These are phyloP conservation scores for Ustilago xerochloae DNA, from an alignment of 1,284 basidiomycete genomes.

Conservation along the genomic window DNA sequence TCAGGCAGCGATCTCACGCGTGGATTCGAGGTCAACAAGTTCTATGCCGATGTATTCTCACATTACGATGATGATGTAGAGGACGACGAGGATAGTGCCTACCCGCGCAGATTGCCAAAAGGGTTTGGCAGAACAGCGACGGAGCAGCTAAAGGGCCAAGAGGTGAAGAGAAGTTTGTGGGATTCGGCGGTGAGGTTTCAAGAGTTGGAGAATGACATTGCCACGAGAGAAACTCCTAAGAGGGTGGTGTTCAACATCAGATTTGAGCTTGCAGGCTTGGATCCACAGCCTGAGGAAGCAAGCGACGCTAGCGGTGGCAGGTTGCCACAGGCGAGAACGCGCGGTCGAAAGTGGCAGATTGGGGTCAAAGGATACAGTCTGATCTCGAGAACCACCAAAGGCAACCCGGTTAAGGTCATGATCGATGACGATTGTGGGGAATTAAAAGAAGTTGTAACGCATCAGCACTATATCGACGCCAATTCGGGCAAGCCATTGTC, in stretches of 20 bases:
- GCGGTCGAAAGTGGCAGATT: conserved; percentile 78
- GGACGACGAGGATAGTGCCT: conserved; percentile 26
- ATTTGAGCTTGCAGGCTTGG: conserved; percentile 76
- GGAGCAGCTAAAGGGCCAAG: conserved; percentile 40
- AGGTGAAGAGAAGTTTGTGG: conserved; percentile 45
- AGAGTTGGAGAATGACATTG: conserved; percentile 64
- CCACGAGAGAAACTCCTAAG: conserved; percentile 79
- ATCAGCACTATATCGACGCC: conserved; percentile 79
- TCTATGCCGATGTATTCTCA: conserved; percentile 72
- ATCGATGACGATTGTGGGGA: conserved; percentile 55
- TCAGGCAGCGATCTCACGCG: conserved; percentile 70
- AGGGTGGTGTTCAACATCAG: conserved; percentile 85
- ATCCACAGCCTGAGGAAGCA: conserved; percentile 7
- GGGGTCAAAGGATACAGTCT: conserved; percentile 82
- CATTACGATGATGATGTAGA: conserved; percentile 61
- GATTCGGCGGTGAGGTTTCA: conserved; percentile 56
- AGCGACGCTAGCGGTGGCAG: conserved; percentile 16
- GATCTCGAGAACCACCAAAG: conserved; percentile 42
- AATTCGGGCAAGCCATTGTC: conserved; percentile 73
- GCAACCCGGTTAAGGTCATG: conserved; percentile 60
- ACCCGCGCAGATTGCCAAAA: conserved; percentile 13
- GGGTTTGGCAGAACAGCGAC: conserved; percentile 30
- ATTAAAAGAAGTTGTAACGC: conserved; percentile 51
- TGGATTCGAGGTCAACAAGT: conserved; percentile 75
- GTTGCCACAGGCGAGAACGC: conserved; percentile 55